Base-by-base conservation (phyloP, 2,329 filamentous ascomycete species). In the Diaporthe batatas region DNA sequence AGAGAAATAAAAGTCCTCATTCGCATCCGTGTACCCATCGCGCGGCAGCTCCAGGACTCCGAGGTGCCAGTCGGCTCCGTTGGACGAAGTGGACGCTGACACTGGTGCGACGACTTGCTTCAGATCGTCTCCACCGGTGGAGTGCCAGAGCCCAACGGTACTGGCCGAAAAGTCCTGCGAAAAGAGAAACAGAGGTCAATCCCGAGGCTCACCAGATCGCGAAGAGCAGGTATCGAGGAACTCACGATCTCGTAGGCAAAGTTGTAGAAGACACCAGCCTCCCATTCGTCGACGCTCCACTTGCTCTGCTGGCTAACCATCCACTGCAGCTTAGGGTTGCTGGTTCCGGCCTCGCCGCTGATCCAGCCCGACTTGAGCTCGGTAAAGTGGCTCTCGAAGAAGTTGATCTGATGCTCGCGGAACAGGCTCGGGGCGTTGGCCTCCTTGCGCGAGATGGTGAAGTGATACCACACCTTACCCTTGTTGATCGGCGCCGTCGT, bases 381-480 rank as follows among this genome's bases (percentile, higher is more conserved):
- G 16, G 91, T 93, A 82, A 94, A 94, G 82, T 94, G 92, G 80
- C 86, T 89, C 83, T 93, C 91, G 83, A 90, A 91, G 81, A 87
- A 87, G 79, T 80, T 82, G 77, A 86, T 85, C 82, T 94, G 92
- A 81, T 94, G 92, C 83, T 94, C 92, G 70, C 91, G 87, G 16
- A 85, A 87, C 5, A 86, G 83, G 54, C 86, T 87, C 0, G 92
- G 92, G 0, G 90, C 84, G 78, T 93, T 93, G 25, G 82, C 85
- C 53, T 83, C 84, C 18, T 82, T 84, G 62, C 88, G 86, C 85
- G 88, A 90, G 75, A 94, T 87, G 74, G 87, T 91, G 82, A 94
- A 94, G 81, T 94, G 92, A 81, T 94, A 94, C 83, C 87, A 92
- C 42, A 93, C 87, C 67, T 88, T 91, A 58, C 91, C 91, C n/a